Base-by-base conservation (phyloP, 495 filamentous ascomycete genomes). In the Neurospora intermedia region DNA sequence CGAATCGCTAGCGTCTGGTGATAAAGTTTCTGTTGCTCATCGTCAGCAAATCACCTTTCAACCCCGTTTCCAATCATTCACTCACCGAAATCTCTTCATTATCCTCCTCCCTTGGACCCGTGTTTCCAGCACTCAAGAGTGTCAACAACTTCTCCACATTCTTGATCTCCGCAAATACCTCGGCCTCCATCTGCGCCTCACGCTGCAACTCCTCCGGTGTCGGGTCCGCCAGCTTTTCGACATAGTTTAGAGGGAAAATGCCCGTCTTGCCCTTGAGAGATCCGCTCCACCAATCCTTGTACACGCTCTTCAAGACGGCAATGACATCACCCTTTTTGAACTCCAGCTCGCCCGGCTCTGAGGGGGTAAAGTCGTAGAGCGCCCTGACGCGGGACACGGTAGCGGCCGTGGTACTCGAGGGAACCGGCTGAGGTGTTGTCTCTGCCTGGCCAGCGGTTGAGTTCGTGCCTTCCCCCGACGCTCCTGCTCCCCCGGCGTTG, bases 271-370 rank as follows among this genome's bases (percentile, higher is more conserved):
- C 96, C 80, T 93, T 89, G 74, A 98, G 82, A 62, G 94, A 96
- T 5, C 96, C 96, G 78, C 97, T 96, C 96, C 96, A 99, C 96
- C 96, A 99, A 83, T 99, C 96, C 82, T 98, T 99, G 81, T 96
- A 99, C 4, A 98, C 96, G 7, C 93, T 97, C 81, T 98, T 96
- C 31, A 99, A 85, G 16, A 99, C 96, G 11, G 96, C 95, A 81
- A 99, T 99, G 62, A 97, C 91, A 83, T 99, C 96, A 8, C 94
- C 94, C 84, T 97, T 99, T 73, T 93, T 91, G 78, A 99, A 99
- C 76, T 96, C 93, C 69, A 99, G 85, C 83, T 99, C 96, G 31
- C 94, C 94, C 23, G 93, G 88, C 82, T 99, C 96, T 4, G 94
- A 94, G 6, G 96, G 96, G 70, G 91, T 88, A 80, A 99, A 99